These are phyloP conservation scores for Gnomoniopsis sp. DNA, from an alignment of 2,329 filamentous ascomycete genomes.

Conservation along the genomic window DNA sequence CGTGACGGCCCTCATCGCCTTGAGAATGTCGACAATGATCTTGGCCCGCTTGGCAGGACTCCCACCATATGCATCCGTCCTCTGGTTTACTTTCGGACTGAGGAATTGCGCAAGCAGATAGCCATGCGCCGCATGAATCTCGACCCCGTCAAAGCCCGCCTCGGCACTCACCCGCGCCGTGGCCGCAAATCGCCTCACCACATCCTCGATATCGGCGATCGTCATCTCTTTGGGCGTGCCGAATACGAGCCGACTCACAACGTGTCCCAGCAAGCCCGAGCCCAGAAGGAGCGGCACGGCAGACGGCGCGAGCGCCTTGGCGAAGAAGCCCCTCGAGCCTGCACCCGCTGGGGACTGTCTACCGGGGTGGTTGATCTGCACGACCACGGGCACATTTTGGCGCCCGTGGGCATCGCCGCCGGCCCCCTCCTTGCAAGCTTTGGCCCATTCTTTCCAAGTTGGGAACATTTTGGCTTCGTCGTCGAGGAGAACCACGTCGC, in stretches of 20 bases:
- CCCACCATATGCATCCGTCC: constrained; percentile 56
- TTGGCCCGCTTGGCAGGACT: constrained; percentile 43
- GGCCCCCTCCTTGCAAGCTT: constrained; percentile 43
- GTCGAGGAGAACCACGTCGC: constrained; percentile 33
- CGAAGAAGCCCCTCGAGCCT: constrained; percentile 41
- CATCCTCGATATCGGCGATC: constrained; percentile 47
- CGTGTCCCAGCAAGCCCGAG: constrained; percentile 29
- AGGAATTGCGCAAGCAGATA: constrained; percentile 58
- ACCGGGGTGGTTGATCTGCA: constrained; percentile 61
- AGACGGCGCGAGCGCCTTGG: constrained; percentile 41
- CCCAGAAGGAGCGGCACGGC: constrained; percentile 41
- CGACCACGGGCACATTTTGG: constrained; percentile 51
- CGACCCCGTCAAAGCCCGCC: constrained; percentile 43
- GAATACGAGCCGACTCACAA: constrained; percentile 36
- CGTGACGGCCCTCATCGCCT: constrained; percentile 36
- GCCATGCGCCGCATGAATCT: constrained; percentile 51
- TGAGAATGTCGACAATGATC: constrained; percentile 49
- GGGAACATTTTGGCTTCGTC: constrained; percentile 31
- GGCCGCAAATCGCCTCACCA: constrained; percentile 49
- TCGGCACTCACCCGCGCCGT: constrained; percentile 45
- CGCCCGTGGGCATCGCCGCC: constrained; percentile 48
- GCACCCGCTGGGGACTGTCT: constrained; percentile 39
- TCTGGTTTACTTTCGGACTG: constrained; percentile 43
- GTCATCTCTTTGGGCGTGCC: constrained; percentile 57
- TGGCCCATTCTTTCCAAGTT: constrained; percentile 37